Evolutionary conservation across 306 rosid species (phyloP), one percentile per base, ranked within the genome.

Genomic region (Casuarina cunninghamiana): DNA sequence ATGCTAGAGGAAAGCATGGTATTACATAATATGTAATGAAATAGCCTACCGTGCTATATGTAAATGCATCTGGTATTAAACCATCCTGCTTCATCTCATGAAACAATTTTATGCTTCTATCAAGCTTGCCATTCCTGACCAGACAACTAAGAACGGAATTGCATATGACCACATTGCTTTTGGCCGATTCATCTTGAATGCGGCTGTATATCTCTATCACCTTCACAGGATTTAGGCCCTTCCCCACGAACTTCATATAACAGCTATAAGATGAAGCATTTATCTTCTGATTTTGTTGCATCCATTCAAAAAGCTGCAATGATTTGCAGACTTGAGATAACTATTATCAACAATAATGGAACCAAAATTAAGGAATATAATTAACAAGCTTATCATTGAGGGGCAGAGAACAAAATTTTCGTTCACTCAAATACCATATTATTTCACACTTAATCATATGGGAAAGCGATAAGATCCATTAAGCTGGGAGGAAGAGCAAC

Each of bases 281-380:
- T 43, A 88, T 51, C 90, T 94, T 89, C 53, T 84, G 83, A 50
- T 82, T 90, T 74, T 90, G 84, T 86, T 85, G 91, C 98, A 94
- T 94, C 97, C 98, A 94, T 74, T 83, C 82, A 91, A 92, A 94
- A 21, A 90, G 86, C 98, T 94, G 95, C 84, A 89, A 80, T 62
- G 32, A 79, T 75, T 26, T 62, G 43, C 61, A 68, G 48, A 43
- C 9, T 60, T 37, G n/a, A 16, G 3, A 26, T 49, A 35, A 53
- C 21, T 26, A 16, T 45, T 21, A 16, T 46, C 6, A 15, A 79
- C 68, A 75, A 9, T 80, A 17, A 69, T 50, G 21, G 58, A 69
- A 66, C 16, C 48, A 3, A 71, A 73, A 44, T 7, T 37, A 51
- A 53, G 76, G 39, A 26, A 43, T 4, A 43, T 21, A 5, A 13